These are phyloP conservation scores for Coemansia sp. DNA, from an alignment of 192 early-diverging fungal species.

Conservation along the genomic window DNA sequence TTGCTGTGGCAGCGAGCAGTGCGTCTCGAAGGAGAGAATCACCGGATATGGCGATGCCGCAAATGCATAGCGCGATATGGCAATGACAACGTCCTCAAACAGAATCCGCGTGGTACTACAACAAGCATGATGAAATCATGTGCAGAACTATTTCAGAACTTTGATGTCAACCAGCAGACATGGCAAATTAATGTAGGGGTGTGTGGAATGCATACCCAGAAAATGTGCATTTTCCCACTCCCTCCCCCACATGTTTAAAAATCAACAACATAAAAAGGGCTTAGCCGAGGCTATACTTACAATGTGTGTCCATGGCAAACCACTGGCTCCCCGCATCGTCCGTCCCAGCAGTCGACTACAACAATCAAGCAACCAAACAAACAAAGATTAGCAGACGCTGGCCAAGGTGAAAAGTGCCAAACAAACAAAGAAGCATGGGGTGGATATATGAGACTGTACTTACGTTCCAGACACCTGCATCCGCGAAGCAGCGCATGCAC, in stretches of 20 bases:
- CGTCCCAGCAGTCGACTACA: constrained; percentile 90
- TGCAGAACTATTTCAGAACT: too few relatives aligned
- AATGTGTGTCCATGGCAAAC: constrained; percentile 84
- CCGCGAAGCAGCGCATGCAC: constrained; percentile 82
- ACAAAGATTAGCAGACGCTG: constrained; percentile 3
- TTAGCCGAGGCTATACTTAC: constrained; percentile 42
- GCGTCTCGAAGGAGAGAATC: constrained; percentile 81
- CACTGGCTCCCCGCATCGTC: constrained; percentile 69
- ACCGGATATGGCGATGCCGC: constrained; percentile 77
- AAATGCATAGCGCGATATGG: constrained; percentile 85
- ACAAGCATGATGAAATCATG: constrained; percentile 15
- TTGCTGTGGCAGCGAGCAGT: constrained; percentile 77
- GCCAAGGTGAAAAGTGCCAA: too few relatives aligned
- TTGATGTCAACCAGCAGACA: not conserved
- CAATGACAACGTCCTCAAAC: constrained; percentile 81
- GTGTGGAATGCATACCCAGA: too few relatives aligned
- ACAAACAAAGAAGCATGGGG: not conserved
- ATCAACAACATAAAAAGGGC: too few relatives aligned
- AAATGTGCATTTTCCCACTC: too few relatives aligned
- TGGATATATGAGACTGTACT: constrained; percentile 4
- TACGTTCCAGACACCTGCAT: constrained; percentile 82
- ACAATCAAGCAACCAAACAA: constrained; percentile 3
- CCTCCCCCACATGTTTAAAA: too few relatives aligned
- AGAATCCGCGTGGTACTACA: constrained; percentile 69
- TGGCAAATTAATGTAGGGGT: too few relatives aligned